Evolutionary conservation across 345 rosid genomes (phyloP).

Genomic region (Hibiscus trionum): DNA sequence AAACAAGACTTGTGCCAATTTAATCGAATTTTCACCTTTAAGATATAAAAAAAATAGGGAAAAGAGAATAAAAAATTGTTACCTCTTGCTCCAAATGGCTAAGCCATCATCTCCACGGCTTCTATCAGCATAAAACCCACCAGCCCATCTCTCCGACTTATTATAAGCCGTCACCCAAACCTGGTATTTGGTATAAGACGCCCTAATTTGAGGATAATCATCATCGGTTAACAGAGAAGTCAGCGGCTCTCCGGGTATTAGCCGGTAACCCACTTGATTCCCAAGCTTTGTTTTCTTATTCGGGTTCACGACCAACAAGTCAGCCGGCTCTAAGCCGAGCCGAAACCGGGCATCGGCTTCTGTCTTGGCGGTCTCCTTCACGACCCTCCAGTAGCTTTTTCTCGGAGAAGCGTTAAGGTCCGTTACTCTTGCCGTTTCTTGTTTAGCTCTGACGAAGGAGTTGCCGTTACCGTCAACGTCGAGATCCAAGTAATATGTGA

Average conservation of each 20-base stretch:
- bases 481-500: slow-evolving; percentile 70
- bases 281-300: slow-evolving; percentile 53
- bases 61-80: not conserved
- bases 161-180: slow-evolving; percentile 75
- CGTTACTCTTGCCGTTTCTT: slow-evolving; percentile 27
- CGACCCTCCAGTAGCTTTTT: slow-evolving; percentile 66
- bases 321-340: slow-evolving; percentile 47
- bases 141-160: slow-evolving; percentile 80
- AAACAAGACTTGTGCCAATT: no score
- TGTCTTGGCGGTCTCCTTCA: slow-evolving; percentile 49
- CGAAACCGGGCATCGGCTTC: slow-evolving; percentile 55
- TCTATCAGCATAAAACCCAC: slow-evolving; percentile 59
- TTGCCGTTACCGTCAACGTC: slow-evolving; percentile 63
- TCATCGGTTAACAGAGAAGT: slow-evolving; percentile 45
- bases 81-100: slow-evolving; percentile 65
- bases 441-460: slow-evolving; percentile 62
- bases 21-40: no score
- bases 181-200: slow-evolving; percentile 51
- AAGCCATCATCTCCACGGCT: slow-evolving; percentile 73
- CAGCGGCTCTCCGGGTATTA: slow-evolving; percentile 41
- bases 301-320: slow-evolving; percentile 54
- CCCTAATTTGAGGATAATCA: slow-evolving; percentile 64
- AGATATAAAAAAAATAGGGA: not conserved
- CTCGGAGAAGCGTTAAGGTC: slow-evolving; percentile 33
- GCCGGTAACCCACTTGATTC: slow-evolving; percentile 57